Conservation (phyloP, 176 grass and related monocot genomes). For the Aegilops sharonensis region DNA sequence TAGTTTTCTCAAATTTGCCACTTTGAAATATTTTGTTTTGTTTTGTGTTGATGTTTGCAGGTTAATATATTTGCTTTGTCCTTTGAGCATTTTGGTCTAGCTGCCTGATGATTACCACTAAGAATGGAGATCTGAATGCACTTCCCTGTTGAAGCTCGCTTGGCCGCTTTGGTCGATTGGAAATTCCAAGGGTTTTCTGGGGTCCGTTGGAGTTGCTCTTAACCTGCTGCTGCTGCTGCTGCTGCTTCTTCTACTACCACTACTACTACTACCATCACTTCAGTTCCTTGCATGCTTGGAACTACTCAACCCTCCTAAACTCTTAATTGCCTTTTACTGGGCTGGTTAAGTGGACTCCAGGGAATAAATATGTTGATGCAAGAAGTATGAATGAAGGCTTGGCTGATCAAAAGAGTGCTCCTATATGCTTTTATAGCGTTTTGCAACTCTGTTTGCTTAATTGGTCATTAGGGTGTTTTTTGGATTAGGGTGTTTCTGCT, state of each 20-base stretch:
- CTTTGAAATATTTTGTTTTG: not conserved
- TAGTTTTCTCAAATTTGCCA: not conserved
- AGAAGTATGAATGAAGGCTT: constrained; percentile 18
- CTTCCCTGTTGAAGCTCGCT: constrained; percentile 1
- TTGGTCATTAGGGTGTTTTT: not conserved
- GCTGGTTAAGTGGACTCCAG: not conserved
- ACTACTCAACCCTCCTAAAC: too few relatives aligned
- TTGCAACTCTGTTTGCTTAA: not conserved
- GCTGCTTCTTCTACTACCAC: not conserved
- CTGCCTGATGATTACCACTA: constrained; percentile 6
- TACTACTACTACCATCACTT: not conserved
- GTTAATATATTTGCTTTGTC: not conserved
- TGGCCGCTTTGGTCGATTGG: not conserved
- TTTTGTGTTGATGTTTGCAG: not conserved
- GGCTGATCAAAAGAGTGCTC: not conserved
- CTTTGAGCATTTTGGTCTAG: not conserved
- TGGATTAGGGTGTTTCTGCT: not conserved
- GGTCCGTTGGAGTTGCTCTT: not conserved
- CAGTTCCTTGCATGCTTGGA: too few relatives aligned
- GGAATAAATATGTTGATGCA: not conserved
- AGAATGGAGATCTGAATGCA: not conserved
- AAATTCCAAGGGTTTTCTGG: not conserved
- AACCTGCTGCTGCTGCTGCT: not conserved
- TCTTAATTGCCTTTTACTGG: not conserved
- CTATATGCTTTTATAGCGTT: not conserved